Base-by-base conservation (phyloP, 192 early-diverging fungal genomes). In the Coemansia sp. region DNA sequence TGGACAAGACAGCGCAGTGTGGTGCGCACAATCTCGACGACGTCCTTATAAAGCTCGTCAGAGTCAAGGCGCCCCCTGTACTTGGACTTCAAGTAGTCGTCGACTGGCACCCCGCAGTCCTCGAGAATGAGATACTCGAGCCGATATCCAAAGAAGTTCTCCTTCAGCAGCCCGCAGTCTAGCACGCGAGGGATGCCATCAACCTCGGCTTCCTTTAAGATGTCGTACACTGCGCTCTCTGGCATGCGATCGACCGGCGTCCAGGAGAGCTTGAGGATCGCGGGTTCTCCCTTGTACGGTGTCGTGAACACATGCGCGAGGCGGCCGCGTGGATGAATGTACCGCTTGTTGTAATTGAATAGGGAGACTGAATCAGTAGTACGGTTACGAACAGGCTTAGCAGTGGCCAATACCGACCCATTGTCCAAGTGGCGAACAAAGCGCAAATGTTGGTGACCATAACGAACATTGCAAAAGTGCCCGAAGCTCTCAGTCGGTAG, bases 121-220 rank as follows among this genome's bases (percentile, higher is more conserved):
- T 65, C 50, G 0, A 55, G 22, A n/a, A 54, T 0, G 1, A 65
- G 35, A n/a, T 40, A 53, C 30, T 56, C 56, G 5, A 49, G 29
- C 5, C 51, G 33, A 23, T 53, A 65, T 4, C 63, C 56, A 26
- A 58, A 53, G 3, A 23, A 11, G 11, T 65, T n/a, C n/a, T n/a
- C n/a, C n/a, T n/a, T n/a, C n/a, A n/a, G n/a, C n/a, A n/a, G n/a
- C n/a, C n/a, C n/a, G n/a, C n/a, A n/a, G n/a, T n/a, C n/a, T n/a
- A n/a, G n/a, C n/a, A n/a, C 21, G 0, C 2, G 1, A 6, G 21
- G 13, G 7, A 58, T 23, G 17, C 21, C 26, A 4, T 4, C 23
- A 22, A 30, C 23, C 23, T 33, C 26, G 13, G 3, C 23, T 5
- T 18, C 8, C 0, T 27, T 4, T 1, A 60, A 32, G 0, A 46